phyloP scores from a whole-genome alignment of 2,329 filamentous ascomycete genomes.

The Phialemoniopsis sp. region DNA sequence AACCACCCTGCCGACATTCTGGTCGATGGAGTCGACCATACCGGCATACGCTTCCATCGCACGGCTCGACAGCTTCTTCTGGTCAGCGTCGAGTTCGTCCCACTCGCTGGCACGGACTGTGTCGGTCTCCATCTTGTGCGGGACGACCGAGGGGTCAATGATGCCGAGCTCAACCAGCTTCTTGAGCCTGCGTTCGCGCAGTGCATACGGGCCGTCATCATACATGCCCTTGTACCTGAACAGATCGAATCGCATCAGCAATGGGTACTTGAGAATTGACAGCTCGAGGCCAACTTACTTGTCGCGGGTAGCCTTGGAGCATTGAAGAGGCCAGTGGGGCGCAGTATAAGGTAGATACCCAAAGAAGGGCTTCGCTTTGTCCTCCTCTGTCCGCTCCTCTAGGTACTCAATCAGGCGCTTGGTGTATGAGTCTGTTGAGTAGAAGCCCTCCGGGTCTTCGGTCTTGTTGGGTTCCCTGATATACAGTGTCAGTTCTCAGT shows the following conservation, averaged over 20 bases:
- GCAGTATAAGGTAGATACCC: slow-evolving; percentile 58
- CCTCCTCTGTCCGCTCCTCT: slow-evolving; percentile 33
- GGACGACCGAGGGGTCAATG: slow-evolving; percentile 11
- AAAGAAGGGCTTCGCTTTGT: slow-evolving; percentile 45
- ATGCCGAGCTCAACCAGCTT: slow-evolving; percentile 18
- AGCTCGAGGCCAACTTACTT: slow-evolving; percentile 3
- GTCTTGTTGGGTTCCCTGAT: slow-evolving; percentile 9
- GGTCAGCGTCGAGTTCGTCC: slow-evolving; percentile 17
- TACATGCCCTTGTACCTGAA: slow-evolving; percentile 59
- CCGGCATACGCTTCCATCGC: slow-evolving; percentile 29
- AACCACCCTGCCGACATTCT: too few species aligned
- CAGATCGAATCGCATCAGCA: too few species aligned
- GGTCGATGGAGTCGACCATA: too few species aligned
- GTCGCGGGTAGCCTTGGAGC: slow-evolving; percentile 15
- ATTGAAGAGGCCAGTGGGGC: slow-evolving; percentile 59
- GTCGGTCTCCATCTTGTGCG: slow-evolving; percentile 15
- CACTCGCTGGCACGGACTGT: slow-evolving; percentile 10
- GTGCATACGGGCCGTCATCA: slow-evolving; percentile 53
- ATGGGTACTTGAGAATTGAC: too few species aligned
- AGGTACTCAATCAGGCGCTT: slow-evolving; percentile 48
- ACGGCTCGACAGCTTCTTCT: slow-evolving; percentile 30
- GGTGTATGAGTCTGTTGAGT: slow-evolving; percentile 48
- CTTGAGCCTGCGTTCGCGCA: slow-evolving; percentile 48
- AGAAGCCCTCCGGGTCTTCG: slow-evolving; percentile 40
- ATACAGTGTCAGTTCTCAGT: not conserved